Evolutionary conservation across 352 stramenopile genomes (phyloP).

Genomic region (Globisporangium parvum): DNA sequence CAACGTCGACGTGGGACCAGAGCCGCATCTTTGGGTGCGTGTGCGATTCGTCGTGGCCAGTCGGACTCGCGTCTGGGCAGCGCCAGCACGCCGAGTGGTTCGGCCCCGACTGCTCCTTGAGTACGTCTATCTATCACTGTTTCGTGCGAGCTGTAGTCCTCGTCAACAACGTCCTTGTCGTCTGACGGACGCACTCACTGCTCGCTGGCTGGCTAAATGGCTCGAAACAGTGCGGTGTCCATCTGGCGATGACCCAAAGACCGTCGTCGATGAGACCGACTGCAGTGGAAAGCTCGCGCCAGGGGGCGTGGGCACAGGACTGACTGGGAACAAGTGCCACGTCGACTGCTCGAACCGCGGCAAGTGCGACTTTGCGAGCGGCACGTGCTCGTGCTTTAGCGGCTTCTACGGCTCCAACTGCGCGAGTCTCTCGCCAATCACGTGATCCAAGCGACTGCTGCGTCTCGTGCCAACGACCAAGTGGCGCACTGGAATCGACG

Average conservation of each 20-base stretch:
- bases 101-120: constrained; percentile 76
- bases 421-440: constrained; percentile 56
- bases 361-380: constrained; percentile 62
- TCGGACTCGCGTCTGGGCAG: constrained; percentile 64
- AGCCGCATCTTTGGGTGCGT: constrained; percentile 70
- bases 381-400: constrained; percentile 59
- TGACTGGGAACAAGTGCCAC: constrained; percentile 53
- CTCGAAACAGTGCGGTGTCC: constrained; percentile 58
- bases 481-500: background rate
- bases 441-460: background rate
- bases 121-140: constrained; percentile 24
- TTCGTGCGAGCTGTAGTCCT: background rate
- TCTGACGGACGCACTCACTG: background rate
- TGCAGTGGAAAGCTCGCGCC: constrained; percentile 49
- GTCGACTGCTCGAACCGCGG: constrained; percentile 77
- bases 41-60: constrained; percentile 72
- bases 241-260: constrained; percentile 85
- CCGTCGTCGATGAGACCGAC: constrained; percentile 75
- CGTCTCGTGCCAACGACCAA: background rate
- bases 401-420: constrained; percentile 81
- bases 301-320: constrained; percentile 32
- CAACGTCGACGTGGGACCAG: constrained; percentile 69
- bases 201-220: background rate
- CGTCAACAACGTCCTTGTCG: background rate
- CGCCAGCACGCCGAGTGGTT: constrained; percentile 87